A percentile compares a stretch with the other conserved stretches of the same genome.
phyloP scores from a whole-genome alignment of 345 rosid genomes.

The Dimocarpus longan region DNA sequence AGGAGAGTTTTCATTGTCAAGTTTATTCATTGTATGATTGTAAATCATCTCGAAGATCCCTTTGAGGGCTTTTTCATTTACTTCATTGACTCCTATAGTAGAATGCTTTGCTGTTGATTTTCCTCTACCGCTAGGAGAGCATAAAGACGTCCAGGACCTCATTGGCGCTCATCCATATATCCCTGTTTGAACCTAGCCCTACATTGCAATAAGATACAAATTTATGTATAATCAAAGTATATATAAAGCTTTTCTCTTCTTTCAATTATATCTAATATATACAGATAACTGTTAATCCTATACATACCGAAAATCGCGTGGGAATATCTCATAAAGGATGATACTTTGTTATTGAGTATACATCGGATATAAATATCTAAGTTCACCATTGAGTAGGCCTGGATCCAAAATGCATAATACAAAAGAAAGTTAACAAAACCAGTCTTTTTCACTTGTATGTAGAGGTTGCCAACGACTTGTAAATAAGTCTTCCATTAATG shows the following conservation, averaged over 20 bases:
- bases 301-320: neutral
- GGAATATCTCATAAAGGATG: neutral
- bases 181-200: neutral
- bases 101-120: neutral
- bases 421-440: too few species aligned
- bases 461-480: too few species aligned
- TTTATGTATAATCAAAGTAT: neutral
- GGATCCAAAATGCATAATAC: too few species aligned
- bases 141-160: neutral
- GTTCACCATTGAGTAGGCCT: too few species aligned
- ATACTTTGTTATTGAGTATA: too few species aligned
- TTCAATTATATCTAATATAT: too few species aligned
- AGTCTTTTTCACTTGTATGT: too few species aligned
- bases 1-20: neutral
- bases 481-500: too few species aligned
- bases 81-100: neutral
- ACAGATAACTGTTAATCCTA: too few species aligned
- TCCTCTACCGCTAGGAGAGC: neutral
- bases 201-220: neutral
- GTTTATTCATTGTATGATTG: neutral
- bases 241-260: too few species aligned
- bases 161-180: neutral
- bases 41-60: neutral
- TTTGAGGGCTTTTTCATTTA: neutral
- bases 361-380: too few species aligned